phyloP scores from a whole-genome alignment of 495 filamentous ascomycete species.

The Aeminium ludgeri region DNA sequence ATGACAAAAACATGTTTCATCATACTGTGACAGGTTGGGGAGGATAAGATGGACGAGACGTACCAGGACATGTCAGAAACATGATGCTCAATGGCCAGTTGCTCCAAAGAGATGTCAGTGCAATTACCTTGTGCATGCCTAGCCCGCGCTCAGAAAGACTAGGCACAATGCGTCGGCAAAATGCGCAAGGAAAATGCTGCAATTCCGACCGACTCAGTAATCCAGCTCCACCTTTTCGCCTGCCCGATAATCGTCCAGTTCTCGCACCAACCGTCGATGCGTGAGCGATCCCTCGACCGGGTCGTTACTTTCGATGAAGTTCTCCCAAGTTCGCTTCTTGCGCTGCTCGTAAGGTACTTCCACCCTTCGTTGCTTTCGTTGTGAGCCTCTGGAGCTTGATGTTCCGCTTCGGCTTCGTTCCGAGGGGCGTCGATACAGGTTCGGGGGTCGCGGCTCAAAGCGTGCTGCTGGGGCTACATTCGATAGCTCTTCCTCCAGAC shows the following conservation, averaged over 20 bases:
- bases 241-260: conserved; percentile 18
- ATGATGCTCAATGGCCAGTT: too few relatives aligned
- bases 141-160: too few relatives aligned
- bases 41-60: not conserved
- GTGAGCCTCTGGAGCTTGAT: not conserved
- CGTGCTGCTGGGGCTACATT: not conserved
- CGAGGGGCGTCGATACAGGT: not conserved
- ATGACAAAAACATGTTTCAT: conserved; percentile 16
- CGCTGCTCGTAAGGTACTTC: conserved; percentile 19
- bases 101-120: too few relatives aligned
- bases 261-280: conserved; percentile 19
- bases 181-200: too few relatives aligned
- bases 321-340: conserved; percentile 36
- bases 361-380: conserved; percentile 24
- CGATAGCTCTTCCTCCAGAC: conserved; percentile 7
- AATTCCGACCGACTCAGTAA: conserved; percentile 16
- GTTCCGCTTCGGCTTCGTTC: conserved; percentile 6
- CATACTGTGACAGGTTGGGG: not conserved
- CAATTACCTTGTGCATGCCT: too few relatives aligned
- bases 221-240: conserved; percentile 19
- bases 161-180: too few relatives aligned
- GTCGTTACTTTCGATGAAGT: conserved; percentile 31
- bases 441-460: not conserved
- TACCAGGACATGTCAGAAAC: too few relatives aligned
- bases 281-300: conserved; percentile 32